Evolutionary conservation across 1,284 basidiomycete species (phyloP).

Genomic region (Ustilago sp.): DNA sequence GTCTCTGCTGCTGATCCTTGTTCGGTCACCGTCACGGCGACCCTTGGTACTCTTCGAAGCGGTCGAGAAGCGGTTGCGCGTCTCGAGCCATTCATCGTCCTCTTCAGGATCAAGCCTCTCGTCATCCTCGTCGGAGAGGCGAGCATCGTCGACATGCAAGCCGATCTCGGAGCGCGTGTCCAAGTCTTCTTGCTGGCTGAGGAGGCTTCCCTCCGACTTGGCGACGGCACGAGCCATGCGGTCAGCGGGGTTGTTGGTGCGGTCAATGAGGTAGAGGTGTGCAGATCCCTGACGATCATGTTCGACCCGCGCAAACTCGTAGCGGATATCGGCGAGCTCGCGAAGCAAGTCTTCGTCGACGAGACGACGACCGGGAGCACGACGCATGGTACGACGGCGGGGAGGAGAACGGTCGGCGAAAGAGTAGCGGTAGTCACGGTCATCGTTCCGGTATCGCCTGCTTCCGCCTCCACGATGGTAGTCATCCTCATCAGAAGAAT

Average conservation of each 20-base stretch:
- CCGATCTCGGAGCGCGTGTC: conserved; percentile 31
- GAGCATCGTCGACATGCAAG: conserved; percentile 27
- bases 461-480: conserved; percentile 11
- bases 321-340: conserved; percentile 59
- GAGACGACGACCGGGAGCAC: conserved; percentile 45
- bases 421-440: conserved; percentile 17
- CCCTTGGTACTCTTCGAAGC: conserved; percentile 19
- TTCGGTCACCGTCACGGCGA: conserved; percentile 1
- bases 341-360: conserved; percentile 63
- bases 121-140: conserved; percentile 26
- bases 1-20: conserved; percentile 19
- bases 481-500: conserved; percentile 46
- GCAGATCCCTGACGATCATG: conserved; percentile 44
- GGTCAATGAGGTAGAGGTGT: conserved; percentile 63
- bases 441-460: conserved; percentile 7
- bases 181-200: conserved; percentile 18
- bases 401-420: conserved; percentile 17
- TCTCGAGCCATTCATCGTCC: conserved; percentile 41
- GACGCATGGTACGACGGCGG: conserved; percentile 22
- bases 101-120: conserved; percentile 20
- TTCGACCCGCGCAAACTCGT: conserved; percentile 51
- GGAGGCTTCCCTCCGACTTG: conserved; percentile 34
- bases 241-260: conserved; percentile 58
- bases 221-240: conserved; percentile 52
- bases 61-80: conserved; percentile 24